phyloP scores from a whole-genome alignment of 2,329 filamentous ascomycete genomes.

The Hymenoscyphus linearis region DNA sequence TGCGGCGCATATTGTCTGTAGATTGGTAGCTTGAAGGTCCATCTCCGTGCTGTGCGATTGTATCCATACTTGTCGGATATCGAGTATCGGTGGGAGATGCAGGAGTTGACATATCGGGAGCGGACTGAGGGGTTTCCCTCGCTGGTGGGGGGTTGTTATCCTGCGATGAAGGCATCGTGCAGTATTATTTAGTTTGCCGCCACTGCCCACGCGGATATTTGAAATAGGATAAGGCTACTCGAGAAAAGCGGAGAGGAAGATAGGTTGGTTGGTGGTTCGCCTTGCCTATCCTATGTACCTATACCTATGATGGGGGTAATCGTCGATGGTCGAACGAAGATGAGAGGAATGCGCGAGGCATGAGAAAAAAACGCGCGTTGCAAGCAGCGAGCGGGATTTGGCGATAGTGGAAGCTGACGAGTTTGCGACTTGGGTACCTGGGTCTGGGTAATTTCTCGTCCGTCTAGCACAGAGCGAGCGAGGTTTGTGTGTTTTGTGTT shows the following conservation, averaged over 20 bases:
- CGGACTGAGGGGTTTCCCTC: conserved; percentile 18
- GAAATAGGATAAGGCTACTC: background rate
- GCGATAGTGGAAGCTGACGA: background rate
- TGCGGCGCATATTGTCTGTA: conserved; percentile 54
- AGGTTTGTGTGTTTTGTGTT: background rate
- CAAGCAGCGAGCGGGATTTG: background rate
- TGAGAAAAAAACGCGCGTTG: conserved; percentile 8
- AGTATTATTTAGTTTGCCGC: background rate
- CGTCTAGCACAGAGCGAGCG: background rate
- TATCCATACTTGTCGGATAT: conserved; percentile 32
- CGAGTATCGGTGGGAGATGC: conserved; percentile 48
- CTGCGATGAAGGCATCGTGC: conserved; percentile 19
- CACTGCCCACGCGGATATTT: background rate
- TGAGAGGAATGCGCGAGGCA: conserved; percentile 8
- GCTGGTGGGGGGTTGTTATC: conserved; percentile 12
- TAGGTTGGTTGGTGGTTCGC: background rate
- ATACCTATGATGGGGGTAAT: conserved; percentile 1
- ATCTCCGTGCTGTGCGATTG: conserved; percentile 35
- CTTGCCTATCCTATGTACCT: background rate
- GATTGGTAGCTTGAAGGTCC: conserved; percentile 50
- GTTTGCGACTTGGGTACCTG: too few relatives aligned
- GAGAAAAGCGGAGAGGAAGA: background rate
- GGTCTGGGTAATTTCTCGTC: background rate
- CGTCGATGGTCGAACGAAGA: conserved; percentile 5
- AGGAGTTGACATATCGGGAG: conserved; percentile 25